Evolutionary conservation across 225 moss, liverwort and hornwort species (phyloP), one percentile per base, ranked within the genome.

Genomic region (Polytrichum formosum): DNA sequence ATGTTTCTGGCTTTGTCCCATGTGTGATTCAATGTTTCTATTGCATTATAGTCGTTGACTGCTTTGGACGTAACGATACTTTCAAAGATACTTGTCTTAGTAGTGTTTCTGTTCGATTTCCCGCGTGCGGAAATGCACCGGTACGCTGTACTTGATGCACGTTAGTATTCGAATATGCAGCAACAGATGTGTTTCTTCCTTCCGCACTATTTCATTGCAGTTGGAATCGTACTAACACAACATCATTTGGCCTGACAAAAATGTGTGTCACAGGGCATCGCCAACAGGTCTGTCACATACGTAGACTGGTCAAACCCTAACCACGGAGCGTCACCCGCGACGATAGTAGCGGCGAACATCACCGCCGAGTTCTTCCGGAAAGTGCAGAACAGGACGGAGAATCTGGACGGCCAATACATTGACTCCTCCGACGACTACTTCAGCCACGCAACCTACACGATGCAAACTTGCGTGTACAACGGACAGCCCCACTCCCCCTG

Each of bases 341-440:
- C 2, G 22, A 30, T 76, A 28, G 72, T 17, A 13, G 55, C 69
- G 2, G 6, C 27, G 2, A 20, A 54, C 33, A 80, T 37, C 54
- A 85, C 72, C 0, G 7, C 70, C 2, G 68, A 63, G 2, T 53
- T 85, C 22, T 63, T 85, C 27, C 18, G 55, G 6, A 82, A 75
- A 30, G 75, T 85, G 8, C 85, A 85, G 4, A 72, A 20, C 58
- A 66, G 79, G 67, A 85, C 79, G 0, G 70, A 82, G 58, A 85
- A 85, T 70, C 26, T 79, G 1, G 85, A 77, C 53, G 85, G 85
- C 2, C 85, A 82, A 31, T 85, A 85, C 65, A 70, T 79, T 67
- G 82, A 82, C 28, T 85, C 82, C 1, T 75, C 77, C 0, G 64
- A 77, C 0, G 79, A 77, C 6, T 7, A 20, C 56, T 46, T 46